A percentile compares a stretch with the other conserved stretches of the same genome.
Evolutionary conservation across 139 green algal genomes (phyloP).

Genomic region (Protoeuglena noctilucae): DNA sequence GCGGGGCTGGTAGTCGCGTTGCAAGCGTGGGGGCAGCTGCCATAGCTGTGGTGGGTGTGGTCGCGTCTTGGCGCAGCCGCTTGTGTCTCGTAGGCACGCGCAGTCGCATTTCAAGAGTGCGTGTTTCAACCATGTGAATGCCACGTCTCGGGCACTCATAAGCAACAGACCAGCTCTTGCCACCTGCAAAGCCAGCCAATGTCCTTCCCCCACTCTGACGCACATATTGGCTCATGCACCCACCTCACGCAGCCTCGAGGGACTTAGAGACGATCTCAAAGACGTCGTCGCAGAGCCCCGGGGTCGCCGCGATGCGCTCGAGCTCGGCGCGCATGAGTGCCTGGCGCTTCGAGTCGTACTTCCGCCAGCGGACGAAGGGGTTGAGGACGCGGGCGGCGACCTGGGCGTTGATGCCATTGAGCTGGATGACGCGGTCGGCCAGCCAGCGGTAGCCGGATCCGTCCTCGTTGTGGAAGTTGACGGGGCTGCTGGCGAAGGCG

Average conservation of each 20-base stretch:
- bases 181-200: no score
- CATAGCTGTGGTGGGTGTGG: no score
- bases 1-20: no score
- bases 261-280: constrained; percentile 84
- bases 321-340: constrained; percentile 67
- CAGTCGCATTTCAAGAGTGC: no score
- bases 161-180: no score
- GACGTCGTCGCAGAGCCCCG: constrained; percentile 73
- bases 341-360: constrained; percentile 69
- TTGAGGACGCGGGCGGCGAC: constrained; percentile 68
- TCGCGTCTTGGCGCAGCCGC: no score
- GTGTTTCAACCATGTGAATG: no score
- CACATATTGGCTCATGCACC: no score
- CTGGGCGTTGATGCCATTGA: constrained; percentile 35
- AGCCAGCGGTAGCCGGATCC: constrained; percentile 88
- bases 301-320: constrained; percentile 46
- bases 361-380: constrained; percentile 67
- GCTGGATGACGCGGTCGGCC: constrained; percentile 61
- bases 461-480: constrained; percentile 92
- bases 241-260: constrained; percentile 30
- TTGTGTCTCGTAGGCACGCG: no score
- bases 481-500: constrained; percentile 31
- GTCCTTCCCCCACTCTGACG: no score
- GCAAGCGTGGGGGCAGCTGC: no score
- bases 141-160: no score